Evolutionary conservation across 345 rosid species (phyloP), one percentile per base, ranked within the genome.

Genomic region (Populus nigra): DNA sequence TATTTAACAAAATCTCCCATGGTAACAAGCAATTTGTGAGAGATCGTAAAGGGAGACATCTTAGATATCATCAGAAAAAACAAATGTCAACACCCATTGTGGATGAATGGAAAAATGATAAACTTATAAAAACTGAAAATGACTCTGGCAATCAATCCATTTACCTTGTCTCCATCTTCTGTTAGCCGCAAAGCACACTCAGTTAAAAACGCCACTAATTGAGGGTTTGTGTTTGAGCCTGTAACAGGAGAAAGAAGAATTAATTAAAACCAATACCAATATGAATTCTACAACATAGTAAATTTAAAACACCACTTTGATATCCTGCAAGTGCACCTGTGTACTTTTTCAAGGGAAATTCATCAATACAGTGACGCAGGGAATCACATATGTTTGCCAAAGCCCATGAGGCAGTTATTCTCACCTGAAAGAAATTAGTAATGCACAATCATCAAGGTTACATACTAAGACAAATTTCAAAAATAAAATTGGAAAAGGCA

Each of bases 151-250:
- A 69, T 68, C 25, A 69, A 50, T 57, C 25, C 29, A 72, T 78
- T 87, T 88, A 93, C 99, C 98, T 95, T 95, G 89, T 93, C 98
- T 72, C 98, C 93, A 47, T 92, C 97, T 81, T 88, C 89, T 66
- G 97, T 84, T 71, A 93, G 88, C 79, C 62, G 90, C 91, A 95
- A 84, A 79, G 97, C 91, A 84, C 93, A 86, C 80, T 92, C 94
- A 61, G 82, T 86, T 73, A 95, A 85, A 29, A 80, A 76, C 69
- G 83, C 79, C 68, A 84, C 49, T 29, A 84, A 63, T 22, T 71
- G 83, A 74, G 73, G 55, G 74, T 81, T 79, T 68, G 78, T 79
- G 45, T 81, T 84, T 78, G 81, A 87, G 70, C 81, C 97, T 86
- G 78, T 71, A 75, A 72, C 39, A 76, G 18, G 67, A 45, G 45